Percentiles rank a stretch among this genome's conserved stretches.
These are phyloP conservation scores for Mortierella sp. DNA, from an alignment of 371 early-diverging fungal species.

Conservation along the genomic window DNA sequence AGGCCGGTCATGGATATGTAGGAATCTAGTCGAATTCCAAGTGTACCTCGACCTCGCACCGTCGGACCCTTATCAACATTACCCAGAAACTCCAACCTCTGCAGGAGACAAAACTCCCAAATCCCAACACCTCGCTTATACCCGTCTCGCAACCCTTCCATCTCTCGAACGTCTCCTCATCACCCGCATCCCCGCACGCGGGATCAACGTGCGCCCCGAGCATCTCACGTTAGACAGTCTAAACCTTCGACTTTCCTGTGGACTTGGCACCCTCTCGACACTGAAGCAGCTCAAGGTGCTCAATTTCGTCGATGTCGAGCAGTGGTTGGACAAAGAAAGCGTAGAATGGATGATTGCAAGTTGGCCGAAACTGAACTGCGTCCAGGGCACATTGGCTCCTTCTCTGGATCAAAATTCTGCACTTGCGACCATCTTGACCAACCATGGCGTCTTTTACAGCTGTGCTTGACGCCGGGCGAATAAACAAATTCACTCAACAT, in stretches of 20 bases:
- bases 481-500: not conserved
- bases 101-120: not conserved
- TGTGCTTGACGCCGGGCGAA: not conserved
- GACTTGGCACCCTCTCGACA: not conserved
- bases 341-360: not conserved
- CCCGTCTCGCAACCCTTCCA: not conserved
- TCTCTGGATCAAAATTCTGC: not conserved
- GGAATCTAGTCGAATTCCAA: not conserved
- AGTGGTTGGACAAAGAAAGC: not conserved
- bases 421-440: not conserved
- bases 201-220: not conserved
- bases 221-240: not conserved
- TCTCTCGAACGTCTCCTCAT: not conserved
- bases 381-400: not conserved
- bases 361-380: not conserved
- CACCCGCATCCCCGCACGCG: not conserved
- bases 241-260: not conserved
- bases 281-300: not conserved
- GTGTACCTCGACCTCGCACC: not conserved
- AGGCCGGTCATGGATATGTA: not conserved
- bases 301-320: conserved; percentile 1
- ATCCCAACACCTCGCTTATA: not conserved
- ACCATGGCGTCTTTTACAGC: not conserved
- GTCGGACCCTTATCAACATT: not conserved
- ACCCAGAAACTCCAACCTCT: not conserved